Evolutionary conservation across 2,329 filamentous ascomycete species (phyloP).

Genomic region (Ophiostoma piceae): DNA sequence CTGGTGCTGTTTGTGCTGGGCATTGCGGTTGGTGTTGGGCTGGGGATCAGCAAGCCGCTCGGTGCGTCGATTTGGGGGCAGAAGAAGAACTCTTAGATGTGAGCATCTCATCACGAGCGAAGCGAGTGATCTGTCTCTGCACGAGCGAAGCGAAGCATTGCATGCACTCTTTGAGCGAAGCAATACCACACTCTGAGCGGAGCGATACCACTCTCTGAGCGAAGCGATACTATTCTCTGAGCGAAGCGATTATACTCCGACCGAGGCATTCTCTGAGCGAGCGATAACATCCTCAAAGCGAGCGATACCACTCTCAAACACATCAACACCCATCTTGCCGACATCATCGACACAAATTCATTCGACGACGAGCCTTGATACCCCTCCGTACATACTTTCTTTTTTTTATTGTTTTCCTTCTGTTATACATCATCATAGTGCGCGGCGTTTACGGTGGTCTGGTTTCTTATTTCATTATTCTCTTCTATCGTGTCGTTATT

Average conservation of each 20-base stretch:
- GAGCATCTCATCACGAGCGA: background rate
- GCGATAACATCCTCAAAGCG: no score
- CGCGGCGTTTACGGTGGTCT: background rate
- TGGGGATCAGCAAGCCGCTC: slow-evolving; percentile 57
- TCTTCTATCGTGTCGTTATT: background rate
- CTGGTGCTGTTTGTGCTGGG: slow-evolving; percentile 50
- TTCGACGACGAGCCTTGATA: background rate
- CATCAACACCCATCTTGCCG: background rate
- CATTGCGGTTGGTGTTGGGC: slow-evolving; percentile 50
- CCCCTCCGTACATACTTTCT: background rate
- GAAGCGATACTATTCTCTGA: no score
- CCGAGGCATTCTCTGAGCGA: no score
- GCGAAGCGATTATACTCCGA: no score
- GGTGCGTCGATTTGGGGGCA: slow-evolving; percentile 52
- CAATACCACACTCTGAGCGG: no score
- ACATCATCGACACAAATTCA: no score
- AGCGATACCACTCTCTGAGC: no score
- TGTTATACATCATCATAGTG: background rate
- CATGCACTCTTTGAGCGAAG: no score
- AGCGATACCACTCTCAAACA: background rate
- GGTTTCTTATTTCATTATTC: background rate
- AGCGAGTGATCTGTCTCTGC: background rate
- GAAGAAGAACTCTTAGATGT: background rate
- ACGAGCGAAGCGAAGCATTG: background rate
- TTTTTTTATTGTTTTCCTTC: background rate